phyloP scores from a whole-genome alignment of 108 stramenopile species.

The Conticribra weissflogii region DNA sequence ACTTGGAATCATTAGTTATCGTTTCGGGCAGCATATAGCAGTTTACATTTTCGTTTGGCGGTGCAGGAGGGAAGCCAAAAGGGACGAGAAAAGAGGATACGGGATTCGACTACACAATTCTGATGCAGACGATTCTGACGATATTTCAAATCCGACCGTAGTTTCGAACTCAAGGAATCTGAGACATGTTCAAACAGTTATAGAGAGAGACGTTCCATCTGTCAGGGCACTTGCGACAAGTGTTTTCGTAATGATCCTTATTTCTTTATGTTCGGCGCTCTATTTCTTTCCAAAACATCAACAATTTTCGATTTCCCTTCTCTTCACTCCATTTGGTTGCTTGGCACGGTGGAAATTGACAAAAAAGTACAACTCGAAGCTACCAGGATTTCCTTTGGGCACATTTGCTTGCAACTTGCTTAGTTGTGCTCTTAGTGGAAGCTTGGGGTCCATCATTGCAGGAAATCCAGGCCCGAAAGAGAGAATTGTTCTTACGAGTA shows the following conservation, averaged over 20 bases:
- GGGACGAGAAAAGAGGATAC: constrained; percentile 73
- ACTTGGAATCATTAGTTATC: constrained; percentile 75
- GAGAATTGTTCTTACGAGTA: constrained; percentile 64
- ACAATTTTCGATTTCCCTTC: constrained; percentile 64
- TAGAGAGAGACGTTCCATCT: constrained; percentile 52
- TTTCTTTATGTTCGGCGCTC: constrained; percentile 54
- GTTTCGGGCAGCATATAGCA: constrained; percentile 80
- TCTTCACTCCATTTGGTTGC: constrained; percentile 83
- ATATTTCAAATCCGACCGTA: constrained; percentile 7
- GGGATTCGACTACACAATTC: constrained; percentile 61
- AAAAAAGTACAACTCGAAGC: constrained; percentile 60
- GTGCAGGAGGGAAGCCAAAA: constrained; percentile 60
- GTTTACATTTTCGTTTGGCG: constrained; percentile 86
- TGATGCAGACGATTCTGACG: constrained; percentile 40
- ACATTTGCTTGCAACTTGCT: constrained; percentile 83
- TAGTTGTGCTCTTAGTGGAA: constrained; percentile 74
- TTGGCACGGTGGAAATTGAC: constrained; percentile 74
- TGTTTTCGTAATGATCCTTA: constrained; percentile 63
- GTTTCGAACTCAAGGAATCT: constrained; percentile 11
- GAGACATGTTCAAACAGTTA: not conserved
- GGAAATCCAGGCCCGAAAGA: constrained; percentile 77
- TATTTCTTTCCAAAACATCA: constrained; percentile 70
- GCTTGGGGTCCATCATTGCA: constrained; percentile 69
- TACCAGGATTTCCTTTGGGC: constrained; percentile 80
- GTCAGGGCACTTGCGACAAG: constrained; percentile 72